These are phyloP conservation scores for Dendrothele bispora DNA, from an alignment of 768 basidiomycete genomes.

Conservation along the genomic window DNA sequence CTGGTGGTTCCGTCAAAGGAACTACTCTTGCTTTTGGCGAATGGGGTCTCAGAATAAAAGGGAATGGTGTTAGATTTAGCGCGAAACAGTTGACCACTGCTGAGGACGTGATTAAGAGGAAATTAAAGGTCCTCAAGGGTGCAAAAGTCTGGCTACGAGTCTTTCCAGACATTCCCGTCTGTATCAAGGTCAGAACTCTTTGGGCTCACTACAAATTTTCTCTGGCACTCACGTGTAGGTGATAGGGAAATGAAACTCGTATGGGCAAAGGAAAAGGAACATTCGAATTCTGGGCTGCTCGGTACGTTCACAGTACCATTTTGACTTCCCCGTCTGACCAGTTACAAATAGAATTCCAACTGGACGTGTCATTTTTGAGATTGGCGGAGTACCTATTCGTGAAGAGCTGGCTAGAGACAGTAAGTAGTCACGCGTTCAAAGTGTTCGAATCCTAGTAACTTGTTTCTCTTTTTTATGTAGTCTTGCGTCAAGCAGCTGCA, in stretches of 20 bases:
- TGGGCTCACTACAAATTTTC: neutral
- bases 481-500: conserved; percentile 81
- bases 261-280: conserved; percentile 99
- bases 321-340: neutral
- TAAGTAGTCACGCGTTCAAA: conserved; percentile 31
- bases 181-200: conserved; percentile 73
- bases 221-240: neutral
- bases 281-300: conserved; percentile 96
- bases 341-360: conserved; percentile 63
- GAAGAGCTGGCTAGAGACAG: conserved; percentile 93
- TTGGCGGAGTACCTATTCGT: conserved; percentile 86
- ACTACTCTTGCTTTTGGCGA: conserved; percentile 91
- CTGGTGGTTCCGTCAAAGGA: conserved; percentile 89
- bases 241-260: conserved; percentile 97
- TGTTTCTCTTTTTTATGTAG: conserved; percentile 42
- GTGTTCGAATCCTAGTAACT: conserved; percentile 2
- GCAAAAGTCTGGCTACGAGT: conserved; percentile 84
- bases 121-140: conserved; percentile 88
- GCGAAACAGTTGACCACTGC: conserved; percentile 90
- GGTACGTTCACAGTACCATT: conserved; percentile 46
- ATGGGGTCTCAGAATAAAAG: conserved; percentile 89
- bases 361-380: conserved; percentile 91
- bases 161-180: conserved; percentile 96
- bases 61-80: conserved; percentile 74
- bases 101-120: conserved; percentile 85